A percentile compares a stretch with the other conserved stretches of the same genome.
Evolutionary conservation across 139 green algal genomes (phyloP).

Genomic region (Penium margaritaceum): DNA sequence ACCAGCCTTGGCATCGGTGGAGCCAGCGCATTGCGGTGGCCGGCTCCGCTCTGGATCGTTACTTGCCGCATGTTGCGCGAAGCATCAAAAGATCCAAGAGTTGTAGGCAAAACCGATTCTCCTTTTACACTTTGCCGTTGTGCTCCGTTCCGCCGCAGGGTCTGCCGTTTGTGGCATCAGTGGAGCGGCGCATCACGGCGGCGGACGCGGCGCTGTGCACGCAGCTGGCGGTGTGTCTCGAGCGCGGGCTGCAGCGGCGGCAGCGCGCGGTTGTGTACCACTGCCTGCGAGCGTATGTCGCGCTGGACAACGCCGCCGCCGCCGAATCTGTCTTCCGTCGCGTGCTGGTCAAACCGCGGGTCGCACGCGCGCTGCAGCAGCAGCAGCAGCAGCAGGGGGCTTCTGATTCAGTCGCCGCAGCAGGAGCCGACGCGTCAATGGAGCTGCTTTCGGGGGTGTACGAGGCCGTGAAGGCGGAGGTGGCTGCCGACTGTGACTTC

Average conservation of each 20-base stretch:
- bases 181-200: constrained; percentile 61
- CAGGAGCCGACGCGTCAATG: not conserved
- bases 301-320: constrained; percentile 55
- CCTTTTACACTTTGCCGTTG: too few relatives aligned
- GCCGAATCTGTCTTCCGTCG: constrained; percentile 62
- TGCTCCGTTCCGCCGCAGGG: too few relatives aligned
- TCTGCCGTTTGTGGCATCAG: constrained; percentile 65
- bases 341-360: constrained; percentile 60
- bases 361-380: constrained; percentile 34
- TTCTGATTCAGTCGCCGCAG: not conserved
- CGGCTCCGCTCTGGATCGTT: too few relatives aligned
- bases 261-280: constrained; percentile 52
- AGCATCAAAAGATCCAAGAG: too few relatives aligned
- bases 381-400: not conserved
- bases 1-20: too few relatives aligned
- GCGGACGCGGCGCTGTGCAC: constrained; percentile 49
- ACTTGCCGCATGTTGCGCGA: too few relatives aligned
- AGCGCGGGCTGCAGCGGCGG: constrained; percentile 30
- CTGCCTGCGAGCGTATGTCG: constrained; percentile 70
- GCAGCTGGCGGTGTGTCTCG: constrained; percentile 50
- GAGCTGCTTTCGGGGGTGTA: constrained; percentile 6
- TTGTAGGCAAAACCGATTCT: too few relatives aligned
- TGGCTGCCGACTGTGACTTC: not conserved
- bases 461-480: not conserved
- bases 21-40: too few relatives aligned